These are phyloP conservation scores for Podospora sp. DNA, from an alignment of 495 filamentous ascomycete species.

Conservation along the genomic window DNA sequence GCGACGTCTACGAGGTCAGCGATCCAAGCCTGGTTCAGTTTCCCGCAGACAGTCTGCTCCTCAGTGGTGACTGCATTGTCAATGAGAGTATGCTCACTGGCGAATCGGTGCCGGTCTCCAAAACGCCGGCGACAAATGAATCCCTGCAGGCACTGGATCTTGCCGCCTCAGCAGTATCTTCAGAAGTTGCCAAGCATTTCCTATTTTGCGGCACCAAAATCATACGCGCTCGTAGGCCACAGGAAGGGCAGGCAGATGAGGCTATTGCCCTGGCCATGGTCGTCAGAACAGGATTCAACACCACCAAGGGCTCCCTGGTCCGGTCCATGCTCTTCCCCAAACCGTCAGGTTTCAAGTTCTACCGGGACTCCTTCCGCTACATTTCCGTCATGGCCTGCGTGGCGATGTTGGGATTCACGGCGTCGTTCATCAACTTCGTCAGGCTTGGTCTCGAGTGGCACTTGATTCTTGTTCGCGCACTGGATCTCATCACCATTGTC, in stretches of 20 bases:
- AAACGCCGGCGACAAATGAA: conserved; percentile 82
- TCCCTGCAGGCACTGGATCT: conserved; percentile 74
- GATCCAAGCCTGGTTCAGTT: conserved; percentile 94
- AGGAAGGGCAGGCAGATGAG: conserved; percentile 80
- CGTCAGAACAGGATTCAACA: conserved; percentile 92
- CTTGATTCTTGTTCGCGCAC: conserved; percentile 84
- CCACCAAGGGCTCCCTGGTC: conserved; percentile 93
- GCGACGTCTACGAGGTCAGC: conserved; percentile 96
- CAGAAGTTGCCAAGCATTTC: conserved; percentile 82
- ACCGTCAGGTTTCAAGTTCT: conserved; percentile 97
- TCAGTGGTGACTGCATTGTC: conserved; percentile 96
- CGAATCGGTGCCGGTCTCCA: conserved; percentile 96
- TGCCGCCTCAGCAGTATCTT: conserved; percentile 73
- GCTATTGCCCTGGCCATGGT: conserved; percentile 91
- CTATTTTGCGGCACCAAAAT: conserved; percentile 96
- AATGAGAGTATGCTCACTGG: conserved; percentile 99
- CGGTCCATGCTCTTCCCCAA: conserved; percentile 99
- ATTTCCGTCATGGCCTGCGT: conserved; percentile 97
- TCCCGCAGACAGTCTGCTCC: conserved; percentile 88
- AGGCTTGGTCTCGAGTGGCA: conserved; percentile 80
- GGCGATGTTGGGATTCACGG: conserved; percentile 82
- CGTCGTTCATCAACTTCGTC: conserved; percentile 91
- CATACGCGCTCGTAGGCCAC: conserved; percentile 83
- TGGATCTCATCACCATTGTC: conserved; percentile 97
- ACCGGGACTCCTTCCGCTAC: conserved; percentile 95